Conservation (phyloP, 768 basidiomycete genomes). For the Rhodocollybia butyracea region DNA sequence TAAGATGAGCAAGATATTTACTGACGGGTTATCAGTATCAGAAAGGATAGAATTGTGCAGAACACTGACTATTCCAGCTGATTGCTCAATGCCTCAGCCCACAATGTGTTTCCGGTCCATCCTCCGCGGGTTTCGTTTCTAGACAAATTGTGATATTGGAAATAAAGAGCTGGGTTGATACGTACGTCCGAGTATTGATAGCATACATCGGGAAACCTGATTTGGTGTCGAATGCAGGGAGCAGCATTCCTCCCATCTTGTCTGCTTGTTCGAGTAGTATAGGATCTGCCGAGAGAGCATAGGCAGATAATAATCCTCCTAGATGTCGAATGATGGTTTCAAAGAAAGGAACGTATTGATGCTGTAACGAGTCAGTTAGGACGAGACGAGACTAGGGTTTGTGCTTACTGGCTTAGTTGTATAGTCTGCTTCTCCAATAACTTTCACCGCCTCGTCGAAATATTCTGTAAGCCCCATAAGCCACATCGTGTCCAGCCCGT, state of each 20-base stretch:
- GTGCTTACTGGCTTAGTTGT: conserved; percentile 25
- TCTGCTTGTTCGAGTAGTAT: conserved; percentile 61
- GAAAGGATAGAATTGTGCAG: background rate
- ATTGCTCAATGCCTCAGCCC: conserved; percentile 47
- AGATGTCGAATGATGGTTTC: conserved; percentile 78
- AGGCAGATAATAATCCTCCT: conserved; percentile 74
- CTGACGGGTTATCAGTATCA: conserved; percentile 22
- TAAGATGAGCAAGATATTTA: conserved; percentile 77
- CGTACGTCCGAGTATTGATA: conserved; percentile 53
- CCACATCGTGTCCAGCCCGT: conserved; percentile 79
- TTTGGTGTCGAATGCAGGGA: conserved; percentile 62
- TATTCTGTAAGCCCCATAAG: conserved; percentile 75
- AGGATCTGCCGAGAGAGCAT: conserved; percentile 65
- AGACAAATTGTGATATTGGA: background rate
- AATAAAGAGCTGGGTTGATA: background rate
- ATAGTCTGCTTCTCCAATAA: conserved; percentile 45
- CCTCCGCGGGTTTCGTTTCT: conserved; percentile 37
- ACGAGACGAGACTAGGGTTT: background rate
- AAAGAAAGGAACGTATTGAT: conserved; percentile 49
- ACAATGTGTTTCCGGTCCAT: conserved; percentile 29
- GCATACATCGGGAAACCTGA: conserved; percentile 63
- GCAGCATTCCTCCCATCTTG: conserved; percentile 59
- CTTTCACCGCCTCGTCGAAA: conserved; percentile 55
- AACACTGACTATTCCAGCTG: conserved; percentile 58
- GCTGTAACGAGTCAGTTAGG: conserved; percentile 16